Evolutionary conservation across 2,329 filamentous ascomycete genomes (phyloP), one percentile per base, ranked within the genome.

Genomic region (Pyrenophora graminea): DNA sequence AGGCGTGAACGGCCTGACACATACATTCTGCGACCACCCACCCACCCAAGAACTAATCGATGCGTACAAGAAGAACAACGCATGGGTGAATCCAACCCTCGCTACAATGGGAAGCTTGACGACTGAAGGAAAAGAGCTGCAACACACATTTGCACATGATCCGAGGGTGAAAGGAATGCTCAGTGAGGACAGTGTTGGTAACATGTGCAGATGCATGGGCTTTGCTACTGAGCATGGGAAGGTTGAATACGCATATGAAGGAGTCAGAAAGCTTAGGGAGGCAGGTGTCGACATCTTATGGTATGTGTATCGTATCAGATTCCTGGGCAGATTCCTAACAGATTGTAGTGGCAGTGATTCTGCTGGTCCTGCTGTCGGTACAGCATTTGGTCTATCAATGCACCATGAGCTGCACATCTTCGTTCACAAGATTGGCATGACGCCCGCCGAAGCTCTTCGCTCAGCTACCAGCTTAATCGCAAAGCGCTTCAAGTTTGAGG

Each of bases 71-170:
- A 69, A 62, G 51, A 73, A 71, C 52, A 71, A 72, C 42, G 76
- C 76, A 0, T 76, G 75, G 62, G 64, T 74, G 18, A 78, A 77
- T 47, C 76, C 76, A 1, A 78, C 76, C 0, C 63, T 79, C 8
- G 67, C 66, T 0, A 61, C 73, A 0, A 66, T 78, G 33, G 76
- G 70, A 1, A 75, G 69, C 23, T 56, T 74, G 44, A 77, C 76
- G 5, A 70, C 63, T 0, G 74, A 78, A 48, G 76, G 76, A 0
- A 61, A 69, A 48, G 63, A 65, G 2, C 43, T 71, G 42, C 74
- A 77, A 46, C 67, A 75, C 39, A 59, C 48, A 6, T 78, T 72
- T 40, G 76, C 76, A 1, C 71, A 77, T 33, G 76, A 78, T 54
- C 58, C 64, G 15, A 56, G 76, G 5, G 64, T 73, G 0, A 50